These are phyloP conservation scores for Diaporthe ampelina DNA, from an alignment of 2,329 filamentous ascomycete species.

Conservation along the genomic window DNA sequence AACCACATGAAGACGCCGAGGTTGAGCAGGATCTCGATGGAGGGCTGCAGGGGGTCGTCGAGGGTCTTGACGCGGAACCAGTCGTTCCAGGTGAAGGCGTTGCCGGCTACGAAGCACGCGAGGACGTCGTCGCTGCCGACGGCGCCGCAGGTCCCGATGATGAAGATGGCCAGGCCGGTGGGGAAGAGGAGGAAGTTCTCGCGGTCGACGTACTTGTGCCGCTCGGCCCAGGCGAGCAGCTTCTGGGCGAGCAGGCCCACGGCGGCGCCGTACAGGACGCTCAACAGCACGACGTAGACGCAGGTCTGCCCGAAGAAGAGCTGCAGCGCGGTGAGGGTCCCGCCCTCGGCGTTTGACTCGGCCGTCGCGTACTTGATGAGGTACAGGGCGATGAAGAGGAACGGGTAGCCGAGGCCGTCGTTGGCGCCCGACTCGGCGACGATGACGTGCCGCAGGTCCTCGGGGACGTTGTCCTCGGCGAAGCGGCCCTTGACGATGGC, in stretches of 20 bases:
- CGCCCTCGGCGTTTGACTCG: constrained; percentile 64
- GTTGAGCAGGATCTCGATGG: constrained; percentile 95
- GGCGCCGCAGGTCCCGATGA: constrained; percentile 88
- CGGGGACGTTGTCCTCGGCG: constrained; percentile 90
- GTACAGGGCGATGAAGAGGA: constrained; percentile 87
- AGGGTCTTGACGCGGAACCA: constrained; percentile 92
- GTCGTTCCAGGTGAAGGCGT: constrained; percentile 92
- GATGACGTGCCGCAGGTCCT: constrained; percentile 83
- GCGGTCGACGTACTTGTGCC: constrained; percentile 84
- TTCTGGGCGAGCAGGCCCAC: constrained; percentile 88
- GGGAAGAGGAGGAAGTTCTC: constrained; percentile 92
- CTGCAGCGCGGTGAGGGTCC: constrained; percentile 76
- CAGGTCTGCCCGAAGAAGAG: constrained; percentile 91
- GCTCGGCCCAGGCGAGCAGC: constrained; percentile 84
- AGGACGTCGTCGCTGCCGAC: constrained; percentile 91
- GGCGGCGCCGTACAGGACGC: constrained; percentile 80
- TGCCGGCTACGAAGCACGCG: constrained; percentile 93
- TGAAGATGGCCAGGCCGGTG: constrained; percentile 87
- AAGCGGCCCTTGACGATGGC: constrained; percentile 95
- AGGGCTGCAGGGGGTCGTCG: constrained; percentile 91
- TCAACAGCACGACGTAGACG: constrained; percentile 86
- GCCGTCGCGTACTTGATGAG: constrained; percentile 81
- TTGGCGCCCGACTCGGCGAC: constrained; percentile 89
- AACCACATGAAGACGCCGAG: constrained; percentile 92
- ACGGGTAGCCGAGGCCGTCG: constrained; percentile 90